A percentile compares a stretch with the other conserved stretches of the same genome.
phyloP scores from a whole-genome alignment of 768 basidiomycete genomes.

The Suillus americanus region DNA sequence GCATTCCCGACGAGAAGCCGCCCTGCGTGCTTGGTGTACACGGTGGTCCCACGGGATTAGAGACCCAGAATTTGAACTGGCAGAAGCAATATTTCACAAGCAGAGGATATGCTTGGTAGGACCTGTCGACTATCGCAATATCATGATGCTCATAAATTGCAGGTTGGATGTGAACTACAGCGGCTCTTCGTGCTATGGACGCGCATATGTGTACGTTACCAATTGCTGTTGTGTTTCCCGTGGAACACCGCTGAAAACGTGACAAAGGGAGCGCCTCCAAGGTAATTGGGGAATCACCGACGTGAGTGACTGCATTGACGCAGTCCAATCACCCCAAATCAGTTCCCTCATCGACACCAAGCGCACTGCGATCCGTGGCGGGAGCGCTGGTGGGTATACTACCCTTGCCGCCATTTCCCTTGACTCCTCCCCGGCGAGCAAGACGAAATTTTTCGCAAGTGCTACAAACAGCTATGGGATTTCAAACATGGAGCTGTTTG shows the following conservation, averaged over 20 bases:
- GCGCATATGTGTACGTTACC: constrained; percentile 49
- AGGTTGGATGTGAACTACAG: constrained; percentile 77
- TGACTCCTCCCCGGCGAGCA: constrained; percentile 52
- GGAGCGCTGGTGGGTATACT: constrained; percentile 75
- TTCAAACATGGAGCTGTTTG: constrained; percentile 57
- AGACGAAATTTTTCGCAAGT: constrained; percentile 58
- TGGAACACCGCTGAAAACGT: background rate
- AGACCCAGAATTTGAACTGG: constrained; percentile 49
- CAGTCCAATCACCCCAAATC: constrained; percentile 43
- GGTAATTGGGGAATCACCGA: constrained; percentile 74
- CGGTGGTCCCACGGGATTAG: constrained; percentile 63
- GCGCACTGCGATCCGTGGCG: constrained; percentile 68
- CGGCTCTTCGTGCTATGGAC: constrained; percentile 72
- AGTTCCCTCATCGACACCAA: constrained; percentile 56
- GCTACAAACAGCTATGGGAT: constrained; percentile 71
- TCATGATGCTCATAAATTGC: constrained; percentile 28
- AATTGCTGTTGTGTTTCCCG: background rate
- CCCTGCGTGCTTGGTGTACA: constrained; percentile 66
- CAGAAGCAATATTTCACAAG: constrained; percentile 62
- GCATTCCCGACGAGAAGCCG: constrained; percentile 50
- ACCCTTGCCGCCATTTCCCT: constrained; percentile 48
- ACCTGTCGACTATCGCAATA: background rate
- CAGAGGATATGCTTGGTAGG: constrained; percentile 68
- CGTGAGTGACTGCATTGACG: constrained; percentile 55
- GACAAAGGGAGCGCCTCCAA: constrained; percentile 47